Base-by-base conservation (phyloP, 2,329 filamentous ascomycete genomes). In the Xylaria sp. region DNA sequence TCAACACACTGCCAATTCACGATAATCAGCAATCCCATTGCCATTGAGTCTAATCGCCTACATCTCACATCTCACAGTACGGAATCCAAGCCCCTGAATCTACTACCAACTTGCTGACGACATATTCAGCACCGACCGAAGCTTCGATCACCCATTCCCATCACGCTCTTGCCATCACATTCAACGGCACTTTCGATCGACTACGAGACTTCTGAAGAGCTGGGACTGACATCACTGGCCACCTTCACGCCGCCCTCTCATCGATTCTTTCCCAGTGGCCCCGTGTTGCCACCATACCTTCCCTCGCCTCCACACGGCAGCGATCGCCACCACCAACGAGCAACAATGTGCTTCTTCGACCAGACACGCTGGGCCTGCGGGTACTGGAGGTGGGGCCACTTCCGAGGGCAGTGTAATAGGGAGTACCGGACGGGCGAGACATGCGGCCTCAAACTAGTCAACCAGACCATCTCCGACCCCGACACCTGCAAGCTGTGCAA, bases 381-480 rank as follows among this genome's bases (percentile, higher is more conserved):
- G 77, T 95, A 93, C 86, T 97, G 92, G 91, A 93, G 94, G 81
- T 98, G 94, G 94, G 92, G 93, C 73, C 92, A 91, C 83, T 98
- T 98, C 85, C 90, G 92, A 73, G 89, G 94, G 81, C 94, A 97
- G 79, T 98, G 95, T 86, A 91, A 92, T 81, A 94, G 93, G 82
- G 95, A 98, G 81, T 97, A 97, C 83, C 92, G 95, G 73, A 97
- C 93, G 73, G 95, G 95, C 76, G 95, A 98, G 85, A 98, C 95
- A 45, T 98, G 95, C 82, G 95, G 95, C 70, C 91, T 97, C 83
- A 97, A 93, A 83, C 88, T 97, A 72, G 90, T 97, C 78, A 94
- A 92, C 84, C 84, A 89, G 74, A 94, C 93, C 30, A 85, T 88
- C 71, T 84, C 84, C 67, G 85, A 91, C 62, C 75, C 80, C 51